Evolutionary conservation across 208 protist species (phyloP), one percentile per base, ranked within the genome.

Genomic region (Naegleria gruberi): DNA sequence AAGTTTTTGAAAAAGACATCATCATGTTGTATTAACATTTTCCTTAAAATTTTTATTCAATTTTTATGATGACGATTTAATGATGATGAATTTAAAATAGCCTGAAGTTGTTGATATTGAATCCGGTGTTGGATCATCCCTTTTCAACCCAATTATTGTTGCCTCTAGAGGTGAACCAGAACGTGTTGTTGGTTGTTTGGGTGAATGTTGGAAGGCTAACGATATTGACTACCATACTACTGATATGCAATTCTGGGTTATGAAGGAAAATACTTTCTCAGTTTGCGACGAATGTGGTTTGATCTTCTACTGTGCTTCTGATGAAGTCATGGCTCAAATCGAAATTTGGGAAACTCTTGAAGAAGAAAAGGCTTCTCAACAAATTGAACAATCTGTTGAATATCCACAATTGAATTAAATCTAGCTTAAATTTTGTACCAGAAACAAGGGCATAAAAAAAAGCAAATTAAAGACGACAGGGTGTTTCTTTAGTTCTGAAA

Each of bases 171-270:
- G 44, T 19, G 82, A 87, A 41, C 15, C 12, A 45, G 82, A 87
- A 55, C 12, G 82, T 30, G 44, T 51, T 26, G n/a, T 87, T 40
- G 41, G 26, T 55, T 87, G 82, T 40, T 55, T 41, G 12, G 82
- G 82, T 41, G 43, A 45, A 26, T 87, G 82, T 46, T 86, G 34
- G 30, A 46, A 86, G 19, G 82, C 30, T 47, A 40, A 86, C 42
- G 42, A 47, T 37, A 43, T 47, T 47, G 82, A 86, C 19, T 86
- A 47, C 41, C 30, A 86, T 86, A 34, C 37, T 19, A 46, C 43
- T 30, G 82, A 86, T 42, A 23, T 34, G 23, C 82, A 86, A 86
- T 86, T 47, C 82, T 86, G 82, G 82, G 43, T 86, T 34, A 86
- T 86, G 82, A 86, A 46, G 34, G 43, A 43, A 26, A 46, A 46